These are phyloP conservation scores for Aechmea fasciata DNA, from an alignment of 176 grass and related monocot genomes.

Conservation along the genomic window DNA sequence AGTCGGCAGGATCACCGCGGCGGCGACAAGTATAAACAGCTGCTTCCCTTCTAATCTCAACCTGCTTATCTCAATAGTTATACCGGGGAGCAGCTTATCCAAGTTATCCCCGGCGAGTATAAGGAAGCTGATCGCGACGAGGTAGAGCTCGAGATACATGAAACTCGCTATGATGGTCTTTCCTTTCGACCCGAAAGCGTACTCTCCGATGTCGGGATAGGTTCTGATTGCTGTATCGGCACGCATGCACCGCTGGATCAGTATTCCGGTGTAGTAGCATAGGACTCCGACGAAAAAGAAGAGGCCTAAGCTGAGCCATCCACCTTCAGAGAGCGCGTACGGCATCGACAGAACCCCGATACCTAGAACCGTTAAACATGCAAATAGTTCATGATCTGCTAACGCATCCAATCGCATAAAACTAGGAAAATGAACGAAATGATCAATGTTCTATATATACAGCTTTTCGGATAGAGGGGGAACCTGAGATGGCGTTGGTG, in stretches of 20 bases:
- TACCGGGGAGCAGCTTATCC: conserved; percentile 29
- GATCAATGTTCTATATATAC: too few species aligned
- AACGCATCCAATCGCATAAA: not conserved
- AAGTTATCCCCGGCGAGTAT: conserved; percentile 37
- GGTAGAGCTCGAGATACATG: conserved; percentile 42
- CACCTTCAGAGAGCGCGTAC: conserved; percentile 46
- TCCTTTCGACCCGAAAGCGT: conserved; percentile 36
- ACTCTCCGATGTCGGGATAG: conserved; percentile 49
- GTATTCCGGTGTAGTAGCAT: conserved; percentile 58
- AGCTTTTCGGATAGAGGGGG: not conserved
- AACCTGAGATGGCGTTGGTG: conserved; percentile 53
- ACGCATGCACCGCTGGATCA: conserved; percentile 47
- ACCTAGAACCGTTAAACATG: conserved; percentile 19
- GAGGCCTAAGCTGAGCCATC: conserved; percentile 49
- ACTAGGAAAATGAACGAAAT: not conserved
- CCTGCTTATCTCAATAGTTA: conserved; percentile 11
- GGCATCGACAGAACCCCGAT: conserved; percentile 48
- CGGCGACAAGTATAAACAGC: conserved; percentile 22
- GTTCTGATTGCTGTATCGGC: conserved; percentile 15
- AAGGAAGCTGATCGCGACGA: conserved; percentile 29
- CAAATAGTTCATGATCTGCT: not conserved
- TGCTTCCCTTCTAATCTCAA: conserved; percentile 31
- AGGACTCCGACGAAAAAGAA: conserved; percentile 36
- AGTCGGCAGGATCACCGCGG: conserved; percentile 35
- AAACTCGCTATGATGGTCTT: conserved; percentile 28